Evolutionary conservation across 2,329 filamentous ascomycete species (phyloP).

Genomic region (Fusarium sp.): DNA sequence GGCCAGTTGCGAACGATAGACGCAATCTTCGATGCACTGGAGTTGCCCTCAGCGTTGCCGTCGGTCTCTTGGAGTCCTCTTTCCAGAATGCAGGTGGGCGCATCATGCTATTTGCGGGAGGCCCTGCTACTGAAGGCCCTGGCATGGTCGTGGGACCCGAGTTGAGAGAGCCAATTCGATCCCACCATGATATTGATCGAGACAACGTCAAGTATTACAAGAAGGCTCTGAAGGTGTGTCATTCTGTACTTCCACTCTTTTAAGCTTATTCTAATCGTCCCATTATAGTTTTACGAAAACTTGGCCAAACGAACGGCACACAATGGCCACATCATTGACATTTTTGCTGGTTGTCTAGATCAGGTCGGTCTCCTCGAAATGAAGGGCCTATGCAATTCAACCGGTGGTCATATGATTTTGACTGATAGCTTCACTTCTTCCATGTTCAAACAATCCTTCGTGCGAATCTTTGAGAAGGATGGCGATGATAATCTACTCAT

Average conservation of each 20-base stretch:
- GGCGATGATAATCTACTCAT: conserved; percentile 93
- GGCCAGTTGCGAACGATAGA: conserved; percentile 94
- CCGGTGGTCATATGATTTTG: conserved; percentile 96
- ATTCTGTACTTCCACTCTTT: neutral
- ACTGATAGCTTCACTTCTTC: conserved; percentile 99
- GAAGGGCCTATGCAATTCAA: conserved; percentile 96
- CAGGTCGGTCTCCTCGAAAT: conserved; percentile 97
- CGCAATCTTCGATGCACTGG: conserved; percentile 92
- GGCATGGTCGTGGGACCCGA: conserved; percentile 97
- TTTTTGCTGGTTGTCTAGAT: conserved; percentile 96
- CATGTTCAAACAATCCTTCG: conserved; percentile 99
- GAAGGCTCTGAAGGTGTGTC: conserved; percentile 88
- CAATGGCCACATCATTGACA: conserved; percentile 97
- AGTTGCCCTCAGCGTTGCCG: conserved; percentile 93
- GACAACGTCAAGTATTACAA: conserved; percentile 99
- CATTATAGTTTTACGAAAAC: conserved; percentile 84
- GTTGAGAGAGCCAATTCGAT: conserved; percentile 94
- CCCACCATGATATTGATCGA: conserved; percentile 97
- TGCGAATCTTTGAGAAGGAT: conserved; percentile 97
- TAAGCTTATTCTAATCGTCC: conserved; percentile 38
- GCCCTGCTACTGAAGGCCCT: conserved; percentile 93
- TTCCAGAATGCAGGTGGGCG: conserved; percentile 95
- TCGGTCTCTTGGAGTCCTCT: conserved; percentile 90
- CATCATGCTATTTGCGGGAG: conserved; percentile 97
- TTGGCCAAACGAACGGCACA: conserved; percentile 94